Base-by-base conservation (phyloP, 2,329 filamentous ascomycete genomes). In the Hymenoscyphus linearis region DNA sequence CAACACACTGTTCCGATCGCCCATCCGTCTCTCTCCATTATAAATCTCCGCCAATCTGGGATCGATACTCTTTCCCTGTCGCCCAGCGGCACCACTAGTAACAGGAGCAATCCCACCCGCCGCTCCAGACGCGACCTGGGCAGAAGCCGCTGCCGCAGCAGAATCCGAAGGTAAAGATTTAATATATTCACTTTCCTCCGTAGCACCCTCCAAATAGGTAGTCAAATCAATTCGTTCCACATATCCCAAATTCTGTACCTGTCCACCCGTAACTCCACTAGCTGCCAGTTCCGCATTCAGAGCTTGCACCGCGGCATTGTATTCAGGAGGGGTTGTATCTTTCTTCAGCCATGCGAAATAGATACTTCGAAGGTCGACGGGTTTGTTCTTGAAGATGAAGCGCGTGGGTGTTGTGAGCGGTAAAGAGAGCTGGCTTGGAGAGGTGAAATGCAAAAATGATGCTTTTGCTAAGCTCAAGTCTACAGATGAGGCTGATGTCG, bases 331-430 rank as follows among this genome's bases (percentile, higher is more conserved):
- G 59, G 89, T 86, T 60, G 89, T 86, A 78, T 98, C 93, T 75
- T 92, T 91, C 77, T 97, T 96, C 71, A 90, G 82, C 91, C 92
- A 99, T 60, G 92, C 92, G 73, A 98, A 96, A 79, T 93, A 97
- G 76, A 97, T 93, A 74, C 89, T 95, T 73, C 95, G 91, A 68
- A 99, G 81, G 73, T 97, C 91, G 70, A 96, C 87, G 4, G 88
- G 82, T 60, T 81, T 80, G 55, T 84, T 84, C 62, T 85, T 83
- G n/a, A 91, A 93, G 63, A 90, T 83, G 79, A 98, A 98, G 69
- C 95, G 91, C 67, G 95, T 99, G 10, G 87, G 82, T 14, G 83
- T 82, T 57, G 84, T 85, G 66, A 96, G 83, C 1, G 88, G 80
- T 62, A 96, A 81, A 5, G 85, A 80, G 60, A 85, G 80, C 64